phyloP scores from a whole-genome alignment of 2,329 filamentous ascomycete species.

The Chaetoscypha palmicola region DNA sequence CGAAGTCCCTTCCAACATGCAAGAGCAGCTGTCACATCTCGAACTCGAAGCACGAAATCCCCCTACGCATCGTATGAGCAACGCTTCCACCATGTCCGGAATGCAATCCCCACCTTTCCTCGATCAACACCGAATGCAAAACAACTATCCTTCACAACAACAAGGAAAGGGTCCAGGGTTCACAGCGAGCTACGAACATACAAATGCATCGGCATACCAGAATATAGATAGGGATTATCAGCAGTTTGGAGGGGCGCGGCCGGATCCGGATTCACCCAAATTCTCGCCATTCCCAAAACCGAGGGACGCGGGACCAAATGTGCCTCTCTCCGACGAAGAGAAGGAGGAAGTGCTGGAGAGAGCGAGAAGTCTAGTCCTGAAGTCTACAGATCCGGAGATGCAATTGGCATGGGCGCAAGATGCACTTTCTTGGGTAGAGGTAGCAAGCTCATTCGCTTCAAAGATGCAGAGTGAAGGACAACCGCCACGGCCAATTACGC shows the following conservation, averaged over 20 bases:
- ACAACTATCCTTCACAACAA: constrained; percentile 9
- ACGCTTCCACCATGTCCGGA: neutral
- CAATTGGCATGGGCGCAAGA: constrained; percentile 97
- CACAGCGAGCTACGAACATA: constrained; percentile 29
- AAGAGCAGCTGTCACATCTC: constrained; percentile 85
- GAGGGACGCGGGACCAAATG: constrained; percentile 69
- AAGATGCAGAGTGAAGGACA: constrained; percentile 33
- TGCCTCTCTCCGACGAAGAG: constrained; percentile 89
- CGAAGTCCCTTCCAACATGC: constrained; percentile 94
- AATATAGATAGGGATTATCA: constrained; percentile 23
- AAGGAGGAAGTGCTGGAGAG: constrained; percentile 85
- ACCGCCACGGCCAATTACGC: constrained; percentile 63
- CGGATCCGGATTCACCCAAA: constrained; percentile 48
- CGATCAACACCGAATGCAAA: constrained; percentile 10
- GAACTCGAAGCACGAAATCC: constrained; percentile 66
- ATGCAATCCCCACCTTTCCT: constrained; percentile 7
- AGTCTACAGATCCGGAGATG: constrained; percentile 91
- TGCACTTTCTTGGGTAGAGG: constrained; percentile 80
- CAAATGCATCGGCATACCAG: constrained; percentile 30
- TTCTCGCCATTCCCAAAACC: constrained; percentile 92
- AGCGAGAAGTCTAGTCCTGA: constrained; percentile 74
- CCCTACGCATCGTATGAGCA: constrained; percentile 24
- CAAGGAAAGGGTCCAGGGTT: constrained; percentile 20
- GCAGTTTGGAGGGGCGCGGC: constrained; percentile 8
- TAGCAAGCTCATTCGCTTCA: constrained; percentile 66